A percentile compares a stretch with the other conserved stretches of the same genome.
These are phyloP conservation scores for Phytopythium helicoides DNA, from an alignment of 352 stramenopile species.

Conservation along the genomic window DNA sequence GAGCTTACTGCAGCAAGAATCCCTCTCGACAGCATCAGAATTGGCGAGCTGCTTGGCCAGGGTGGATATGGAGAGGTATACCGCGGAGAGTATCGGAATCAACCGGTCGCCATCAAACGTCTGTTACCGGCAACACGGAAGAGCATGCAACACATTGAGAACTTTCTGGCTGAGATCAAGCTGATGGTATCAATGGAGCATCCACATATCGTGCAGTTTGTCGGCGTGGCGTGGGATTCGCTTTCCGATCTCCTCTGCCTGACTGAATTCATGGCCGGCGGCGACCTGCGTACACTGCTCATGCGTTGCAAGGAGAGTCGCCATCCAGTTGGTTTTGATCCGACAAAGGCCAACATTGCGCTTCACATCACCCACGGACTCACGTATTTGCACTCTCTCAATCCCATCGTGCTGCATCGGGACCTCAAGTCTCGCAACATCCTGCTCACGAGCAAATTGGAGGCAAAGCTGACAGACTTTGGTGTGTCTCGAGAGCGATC, in stretches of 20 bases:
- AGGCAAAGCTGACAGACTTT: constrained; percentile 59
- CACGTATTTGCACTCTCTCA: constrained; percentile 30
- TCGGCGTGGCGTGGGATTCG: constrained; percentile 56
- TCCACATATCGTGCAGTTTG: constrained; percentile 48
- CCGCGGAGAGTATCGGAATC: constrained; percentile 26
- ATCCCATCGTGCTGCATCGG: constrained; percentile 35
- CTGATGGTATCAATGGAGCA: constrained; percentile 43
- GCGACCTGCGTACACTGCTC: constrained; percentile 41
- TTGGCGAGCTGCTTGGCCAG: constrained; percentile 25
- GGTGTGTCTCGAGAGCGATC: constrained; percentile 24
- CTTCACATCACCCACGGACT: constrained; percentile 29
- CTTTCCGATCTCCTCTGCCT: constrained; percentile 44
- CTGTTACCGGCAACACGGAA: constrained; percentile 40
- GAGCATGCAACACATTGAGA: constrained; percentile 32
- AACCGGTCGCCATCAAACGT: constrained; percentile 39
- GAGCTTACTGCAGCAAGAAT: constrained; percentile 34
- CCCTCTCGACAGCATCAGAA: constrained; percentile 30
- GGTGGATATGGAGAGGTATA: constrained; percentile 37
- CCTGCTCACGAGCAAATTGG: constrained; percentile 31
- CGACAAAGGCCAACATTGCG: constrained; percentile 32
- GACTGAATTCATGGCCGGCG: constrained; percentile 46
- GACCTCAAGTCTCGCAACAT: constrained; percentile 73
- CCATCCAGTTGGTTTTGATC: constrained; percentile 20
- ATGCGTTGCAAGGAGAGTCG: constrained; percentile 13
- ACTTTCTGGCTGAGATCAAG: constrained; percentile 41